A percentile compares a stretch with the other conserved stretches of the same genome.
phyloP scores from a whole-genome alignment of 106 monocot species.

The Dioscorea dumetorum region DNA sequence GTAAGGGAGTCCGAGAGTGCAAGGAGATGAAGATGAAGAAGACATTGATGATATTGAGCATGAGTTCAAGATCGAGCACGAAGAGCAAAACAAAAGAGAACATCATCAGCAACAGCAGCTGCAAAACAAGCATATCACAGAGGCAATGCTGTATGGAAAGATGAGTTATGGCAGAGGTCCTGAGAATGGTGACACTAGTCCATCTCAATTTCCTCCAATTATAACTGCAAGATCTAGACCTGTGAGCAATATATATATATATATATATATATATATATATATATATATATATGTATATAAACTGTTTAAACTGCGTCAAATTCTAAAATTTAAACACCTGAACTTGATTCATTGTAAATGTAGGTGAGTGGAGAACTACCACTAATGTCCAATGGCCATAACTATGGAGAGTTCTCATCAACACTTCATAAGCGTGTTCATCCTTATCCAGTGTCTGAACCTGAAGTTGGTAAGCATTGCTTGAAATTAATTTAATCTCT shows the following conservation, averaged over 20 bases:
- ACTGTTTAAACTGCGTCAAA: background rate
- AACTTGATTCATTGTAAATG: background rate
- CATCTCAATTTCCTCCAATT: conserved; percentile 55
- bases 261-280: too few species aligned
- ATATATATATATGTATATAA: too few species aligned
- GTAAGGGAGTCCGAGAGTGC: conserved; percentile 89
- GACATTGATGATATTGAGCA: conserved; percentile 89
- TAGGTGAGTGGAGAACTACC: conserved; percentile 90
- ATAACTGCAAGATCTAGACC: conserved; percentile 52
- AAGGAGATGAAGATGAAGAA: conserved; percentile 93
- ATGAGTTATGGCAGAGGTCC: conserved; percentile 81
- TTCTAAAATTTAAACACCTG: background rate
- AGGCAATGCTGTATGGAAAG: conserved; percentile 88
- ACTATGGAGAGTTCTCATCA: conserved; percentile 49
- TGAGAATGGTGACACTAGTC: conserved; percentile 37
- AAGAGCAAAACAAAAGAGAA: conserved; percentile 30
- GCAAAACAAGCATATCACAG: conserved; percentile 48
- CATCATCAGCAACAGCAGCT: conserved; percentile 18
- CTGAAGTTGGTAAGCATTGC: conserved; percentile 21
- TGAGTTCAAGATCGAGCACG: conserved; percentile 76
- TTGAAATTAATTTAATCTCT: background rate
- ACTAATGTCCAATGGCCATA: conserved; percentile 27
- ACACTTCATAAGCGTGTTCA: conserved; percentile 77
- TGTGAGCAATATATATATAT: conserved; percentile 27
- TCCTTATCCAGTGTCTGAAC: conserved; percentile 76